Conservation (phyloP, 2,329 filamentous ascomycete species). For the Daldinia sp. region DNA sequence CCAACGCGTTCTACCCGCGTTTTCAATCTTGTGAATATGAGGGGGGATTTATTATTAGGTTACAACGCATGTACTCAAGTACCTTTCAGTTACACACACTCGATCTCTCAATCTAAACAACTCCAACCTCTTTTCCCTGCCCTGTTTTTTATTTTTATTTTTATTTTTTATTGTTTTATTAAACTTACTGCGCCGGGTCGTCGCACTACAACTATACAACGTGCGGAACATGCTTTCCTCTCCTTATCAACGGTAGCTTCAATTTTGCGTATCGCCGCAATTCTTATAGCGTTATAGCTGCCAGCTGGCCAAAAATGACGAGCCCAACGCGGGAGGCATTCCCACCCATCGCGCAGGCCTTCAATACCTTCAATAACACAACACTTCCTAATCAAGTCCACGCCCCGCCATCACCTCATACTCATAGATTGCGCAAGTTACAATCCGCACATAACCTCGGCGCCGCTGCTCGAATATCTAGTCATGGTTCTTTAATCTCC, state of each 20-base stretch:
- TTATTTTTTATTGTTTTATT: not conserved
- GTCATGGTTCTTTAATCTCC: conserved; percentile 66
- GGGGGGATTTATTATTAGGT: conserved; percentile 10
- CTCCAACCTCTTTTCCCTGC: conserved; percentile 31
- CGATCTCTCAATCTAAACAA: conserved; percentile 1
- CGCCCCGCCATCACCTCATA: conserved; percentile 68
- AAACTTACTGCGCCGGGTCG: conserved; percentile 1
- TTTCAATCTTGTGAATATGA: conserved; percentile 8
- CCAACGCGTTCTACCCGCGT: conserved; percentile 21
- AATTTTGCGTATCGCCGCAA: not conserved
- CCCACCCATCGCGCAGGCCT: conserved; percentile 43
- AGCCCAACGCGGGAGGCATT: conserved; percentile 43
- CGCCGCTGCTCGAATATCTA: conserved; percentile 56
- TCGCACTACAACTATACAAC: conserved; percentile 22
- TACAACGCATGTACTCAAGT: conserved; percentile 5
- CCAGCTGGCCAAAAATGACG: conserved; percentile 39
- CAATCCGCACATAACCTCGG: conserved; percentile 78
- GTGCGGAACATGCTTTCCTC: conserved; percentile 11
- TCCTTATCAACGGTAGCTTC: conserved; percentile 23
- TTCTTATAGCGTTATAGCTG: not conserved
- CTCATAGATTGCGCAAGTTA: conserved; percentile 74
- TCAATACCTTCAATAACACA: conserved; percentile 33
- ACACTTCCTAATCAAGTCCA: conserved; percentile 57
- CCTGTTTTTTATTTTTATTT: conserved; percentile 5
- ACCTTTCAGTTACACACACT: no score